Base-by-base conservation (phyloP, 805 yeast genomes). In the Millerago galiae region DNA sequence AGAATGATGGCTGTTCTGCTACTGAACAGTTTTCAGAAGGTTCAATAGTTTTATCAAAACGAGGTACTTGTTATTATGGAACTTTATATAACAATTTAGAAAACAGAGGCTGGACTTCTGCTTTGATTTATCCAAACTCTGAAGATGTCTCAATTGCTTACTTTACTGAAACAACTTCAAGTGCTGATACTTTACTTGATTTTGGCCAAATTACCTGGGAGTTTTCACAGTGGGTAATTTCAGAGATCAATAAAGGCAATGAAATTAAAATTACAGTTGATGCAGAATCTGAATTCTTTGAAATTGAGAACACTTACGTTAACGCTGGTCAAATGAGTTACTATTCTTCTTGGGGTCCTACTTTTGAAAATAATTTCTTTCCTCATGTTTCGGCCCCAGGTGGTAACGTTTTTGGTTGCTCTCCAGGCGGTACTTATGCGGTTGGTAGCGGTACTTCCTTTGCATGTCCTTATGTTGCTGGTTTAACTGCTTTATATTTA, bases 391-490 rank as follows among this genome's bases (percentile, higher is more conserved):
- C 41, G 24, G 48, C 46, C 33, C 50, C 50, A 40, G 50, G 50
- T 41, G 47, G 47, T 34, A 13, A 26, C 8, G 50, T 47, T 26
- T 39, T 34, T 18, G 50, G 50, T 41, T 44, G 27, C 25, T 5
- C 18, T 14, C 25, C 32, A 4, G 45, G 38, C 24, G 45, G 42
- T 26, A 32, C 34, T 7, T 45, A 38, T 17, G 37, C 36, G 2
- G 15, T 32, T 13, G 48, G 43, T 25, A 43, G 47, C 13, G 49
- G 51, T 37, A 48, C 49, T 17, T 48, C 51, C 2, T 48, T 41
- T 21, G 35, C 51, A 7, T 37, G 43, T 37, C 51, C 51, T 9
- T 48, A 48, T 30, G 44, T 41, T 32, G 49, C 51, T 25, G 49
- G 49, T 45, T 43, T 48, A 16, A 40, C 40, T 29, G 51, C 51